Evolutionary conservation across 495 filamentous ascomycete species (phyloP), one percentile per base, ranked within the genome.

Genomic region (Penicillium antarcticum): DNA sequence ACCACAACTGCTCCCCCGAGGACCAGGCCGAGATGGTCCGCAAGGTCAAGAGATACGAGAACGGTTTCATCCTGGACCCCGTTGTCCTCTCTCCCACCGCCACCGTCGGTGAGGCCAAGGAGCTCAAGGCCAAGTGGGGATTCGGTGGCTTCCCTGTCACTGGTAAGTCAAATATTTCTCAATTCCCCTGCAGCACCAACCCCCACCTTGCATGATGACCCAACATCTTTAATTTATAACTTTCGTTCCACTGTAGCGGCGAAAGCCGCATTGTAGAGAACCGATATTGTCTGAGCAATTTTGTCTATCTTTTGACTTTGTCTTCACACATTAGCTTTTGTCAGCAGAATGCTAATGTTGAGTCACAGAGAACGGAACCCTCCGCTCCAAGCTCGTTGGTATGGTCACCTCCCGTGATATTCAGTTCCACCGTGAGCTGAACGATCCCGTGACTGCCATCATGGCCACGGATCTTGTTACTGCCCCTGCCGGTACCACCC

Each of bases 211-310:
- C 60, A 75, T 81, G 76, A 95, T 95, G 90, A 91, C 82, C 80
- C 71, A 62, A 67, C 81, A 77, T 74, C 75, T 76, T 73, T 77
- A 72, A 68, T 68, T 78, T 73, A 86, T 97, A 96, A 98, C 94
- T 98, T 98, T 98, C 94, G 95, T 97, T 98, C 95, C 89, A 89
- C 95, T 91, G 89, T 78, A 86, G 83, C 88, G 82, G 80, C 79
- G 81, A 74, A 61, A 80, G 86, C 85, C 80, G 88, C 86, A 74
- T 74, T 96, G 91, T 79, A 89, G 90, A 92, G 68, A 81, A 74
- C 62, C 71, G 66, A 78, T 74, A 63, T 62, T 56, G 69, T 70
- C 69, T 78, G 74, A 75, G 42, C 51, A 57, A 29, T 37, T 44
- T 42, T 49, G 13, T 33, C 39, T 35, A 38, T 36, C 24, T 12